phyloP scores from a whole-genome alignment of 208 protist genomes.

The Porcisia deanei region DNA sequence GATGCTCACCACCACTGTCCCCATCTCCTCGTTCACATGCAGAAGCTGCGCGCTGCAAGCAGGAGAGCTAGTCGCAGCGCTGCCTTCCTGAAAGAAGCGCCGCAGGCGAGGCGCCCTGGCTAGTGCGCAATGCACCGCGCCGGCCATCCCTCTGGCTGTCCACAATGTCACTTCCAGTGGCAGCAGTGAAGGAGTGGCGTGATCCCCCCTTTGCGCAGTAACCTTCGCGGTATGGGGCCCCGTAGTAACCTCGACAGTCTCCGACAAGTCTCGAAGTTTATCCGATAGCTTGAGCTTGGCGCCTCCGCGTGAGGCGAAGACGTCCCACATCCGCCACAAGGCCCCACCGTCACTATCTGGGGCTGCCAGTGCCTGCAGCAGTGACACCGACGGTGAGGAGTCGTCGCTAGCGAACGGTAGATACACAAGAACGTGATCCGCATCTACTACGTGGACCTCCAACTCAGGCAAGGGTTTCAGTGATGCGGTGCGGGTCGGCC shows the following conservation, averaged over 20 bases:
- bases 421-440: slow-evolving; percentile 51
- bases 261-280: neutral
- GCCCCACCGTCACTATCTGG: neutral
- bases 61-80: no score
- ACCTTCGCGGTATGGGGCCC: no score
- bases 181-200: neutral
- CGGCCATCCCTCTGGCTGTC: slow-evolving; percentile 25
- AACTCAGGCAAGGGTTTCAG: neutral
- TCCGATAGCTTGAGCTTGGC: slow-evolving; percentile 21
- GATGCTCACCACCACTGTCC: slow-evolving; percentile 13
- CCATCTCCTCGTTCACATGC: neutral
- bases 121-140: slow-evolving; percentile 12
- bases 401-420: slow-evolving; percentile 25
- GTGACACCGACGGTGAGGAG: neutral
- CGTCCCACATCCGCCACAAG: slow-evolving; percentile 14
- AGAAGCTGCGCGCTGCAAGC: neutral
- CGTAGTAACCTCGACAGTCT: neutral
- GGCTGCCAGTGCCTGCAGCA: slow-evolving; percentile 10
- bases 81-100: neutral
- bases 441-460: slow-evolving; percentile 59
- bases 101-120: slow-evolving; percentile 1
- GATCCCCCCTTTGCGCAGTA: neutral
- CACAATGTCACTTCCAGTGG: slow-evolving; percentile 33
- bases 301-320: neutral
- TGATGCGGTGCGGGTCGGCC: neutral